Conservation (phyloP, 2,329 filamentous ascomycete species). For the Ascochyta clinopodiicola region DNA sequence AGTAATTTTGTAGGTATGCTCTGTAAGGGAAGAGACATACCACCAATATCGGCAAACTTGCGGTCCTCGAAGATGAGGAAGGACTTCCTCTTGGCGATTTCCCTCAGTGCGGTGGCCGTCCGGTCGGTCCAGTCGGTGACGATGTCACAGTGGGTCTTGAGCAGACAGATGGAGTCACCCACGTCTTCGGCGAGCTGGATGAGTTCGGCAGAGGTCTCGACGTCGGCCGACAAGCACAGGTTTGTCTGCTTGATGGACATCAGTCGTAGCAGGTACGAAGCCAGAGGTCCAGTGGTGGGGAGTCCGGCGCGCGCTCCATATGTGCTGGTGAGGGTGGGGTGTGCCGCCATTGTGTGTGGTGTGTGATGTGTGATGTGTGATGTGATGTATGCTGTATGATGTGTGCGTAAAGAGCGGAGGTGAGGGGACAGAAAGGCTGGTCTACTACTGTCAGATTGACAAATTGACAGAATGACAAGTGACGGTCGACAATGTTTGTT, state of each 20-base stretch:
- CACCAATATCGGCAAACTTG: conserved; percentile 64
- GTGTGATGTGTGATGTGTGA: neutral
- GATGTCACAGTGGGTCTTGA: conserved; percentile 68
- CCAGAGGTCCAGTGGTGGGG: conserved; percentile 53
- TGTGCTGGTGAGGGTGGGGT: conserved; percentile 46
- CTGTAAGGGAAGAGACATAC: conserved; percentile 43
- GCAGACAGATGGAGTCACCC: conserved; percentile 65
- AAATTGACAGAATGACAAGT: neutral
- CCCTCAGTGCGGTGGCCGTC: conserved; percentile 57
- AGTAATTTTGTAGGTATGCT: neutral
- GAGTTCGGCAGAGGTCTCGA: conserved; percentile 62
- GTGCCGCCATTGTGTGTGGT: conserved; percentile 38
- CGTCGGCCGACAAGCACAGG: conserved; percentile 63
- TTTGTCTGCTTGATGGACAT: conserved; percentile 60
- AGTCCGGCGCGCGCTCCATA: conserved; percentile 56
- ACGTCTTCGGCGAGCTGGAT: conserved; percentile 63
- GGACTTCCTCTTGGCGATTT: conserved; percentile 56
- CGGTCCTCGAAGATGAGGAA: conserved; percentile 63
- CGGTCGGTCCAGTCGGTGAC: conserved; percentile 66
- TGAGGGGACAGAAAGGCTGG: conserved; percentile 2
- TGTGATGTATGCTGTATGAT: no score
- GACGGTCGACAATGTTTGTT: conserved; percentile 6
- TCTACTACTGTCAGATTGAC: neutral
- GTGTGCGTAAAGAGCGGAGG: neutral
- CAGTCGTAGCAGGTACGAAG: conserved; percentile 57